Evolutionary conservation across 2,329 filamentous ascomycete species (phyloP), one percentile per base, ranked within the genome.

Genomic region (Colletotrichum endophyticum): DNA sequence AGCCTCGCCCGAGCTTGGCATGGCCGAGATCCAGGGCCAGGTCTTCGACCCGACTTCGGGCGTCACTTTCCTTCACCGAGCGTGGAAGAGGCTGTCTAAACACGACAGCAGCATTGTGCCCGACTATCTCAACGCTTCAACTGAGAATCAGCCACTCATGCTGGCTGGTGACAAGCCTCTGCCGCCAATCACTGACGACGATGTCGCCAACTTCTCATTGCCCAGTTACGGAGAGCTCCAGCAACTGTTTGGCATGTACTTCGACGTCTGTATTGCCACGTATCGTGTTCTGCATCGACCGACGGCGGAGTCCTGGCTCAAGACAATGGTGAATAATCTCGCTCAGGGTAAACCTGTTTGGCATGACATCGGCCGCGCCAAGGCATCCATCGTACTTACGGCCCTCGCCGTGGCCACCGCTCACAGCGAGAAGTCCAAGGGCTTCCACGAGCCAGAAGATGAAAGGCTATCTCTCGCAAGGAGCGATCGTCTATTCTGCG

Each of bases 191-290:
- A 75, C 76, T 12, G 77, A 84, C 3, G 80, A 81, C 3, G 80
- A 84, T 7, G 80, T 84, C 30, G 77, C 80, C 7, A 79, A 81
- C 5, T 82, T 87, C 76, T 76, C 84, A 64, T 71, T 91, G 70
- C 85, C 86, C 6, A 71, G 86, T 61, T 82, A 84, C 8, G 80
- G 82, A 1, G 84, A 84, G 8, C 72, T 81, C 0, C 78, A 75
- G 6, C 69, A 76, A 2, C 53, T 91, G 3, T 82, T 92, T 6
- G 84, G 86, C 9, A 83, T 90, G 8, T 92, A 92, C 70, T 92
- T 92, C 77, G 90, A 92, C 63, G 91, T 90, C 73, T 91, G 90
- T 8, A 89, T 91, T 25, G 90, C 91, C 1, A 92, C 91, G 0
- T 91, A 92, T 78, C 87, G 91, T 5, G 90, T 92, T 72, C 79